Percentiles rank a stretch among this genome's conserved stretches.
phyloP scores from a whole-genome alignment of 106 monocot genomes.

The Ottelia alismoides region DNA sequence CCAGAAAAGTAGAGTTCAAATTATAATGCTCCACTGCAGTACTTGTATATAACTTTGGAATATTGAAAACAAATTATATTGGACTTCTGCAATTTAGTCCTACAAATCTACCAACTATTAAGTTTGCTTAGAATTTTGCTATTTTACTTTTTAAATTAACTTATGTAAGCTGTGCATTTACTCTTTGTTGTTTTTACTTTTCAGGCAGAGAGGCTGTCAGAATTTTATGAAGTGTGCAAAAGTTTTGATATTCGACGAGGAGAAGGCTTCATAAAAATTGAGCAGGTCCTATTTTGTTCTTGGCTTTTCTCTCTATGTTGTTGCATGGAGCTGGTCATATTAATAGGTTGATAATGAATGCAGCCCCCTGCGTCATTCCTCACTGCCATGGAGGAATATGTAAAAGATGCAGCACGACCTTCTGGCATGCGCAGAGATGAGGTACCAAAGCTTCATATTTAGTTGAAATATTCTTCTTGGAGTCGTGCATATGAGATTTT shows the following conservation, averaged over 20 bases:
- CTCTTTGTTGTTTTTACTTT: no score
- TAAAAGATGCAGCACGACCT: constrained; percentile 83
- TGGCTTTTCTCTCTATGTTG: not conserved
- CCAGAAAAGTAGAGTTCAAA: not conserved
- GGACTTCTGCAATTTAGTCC: no score
- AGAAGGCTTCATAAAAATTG: constrained; percentile 66
- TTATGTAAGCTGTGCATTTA: not conserved
- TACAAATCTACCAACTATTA: no score
- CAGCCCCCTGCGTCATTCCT: constrained; percentile 67
- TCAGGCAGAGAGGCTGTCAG: constrained; percentile 71
- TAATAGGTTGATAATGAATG: constrained; percentile 15
- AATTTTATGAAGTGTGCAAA: constrained; percentile 89
- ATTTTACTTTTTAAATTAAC: not conserved
- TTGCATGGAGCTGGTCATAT: not conserved
- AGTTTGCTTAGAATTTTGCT: no score
- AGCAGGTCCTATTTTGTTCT: constrained; percentile 75
- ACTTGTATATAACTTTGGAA: no score
- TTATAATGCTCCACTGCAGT: no score
- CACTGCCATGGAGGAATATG: constrained; percentile 85
- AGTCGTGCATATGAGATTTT: no score
- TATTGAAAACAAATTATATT: no score
- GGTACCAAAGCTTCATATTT: no score
- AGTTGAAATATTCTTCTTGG: no score
- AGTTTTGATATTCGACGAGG: constrained; percentile 64
- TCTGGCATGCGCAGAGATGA: no score